Evolutionary conservation across 352 stramenopile genomes (phyloP).

Genomic region (Phytopythium litorale): DNA sequence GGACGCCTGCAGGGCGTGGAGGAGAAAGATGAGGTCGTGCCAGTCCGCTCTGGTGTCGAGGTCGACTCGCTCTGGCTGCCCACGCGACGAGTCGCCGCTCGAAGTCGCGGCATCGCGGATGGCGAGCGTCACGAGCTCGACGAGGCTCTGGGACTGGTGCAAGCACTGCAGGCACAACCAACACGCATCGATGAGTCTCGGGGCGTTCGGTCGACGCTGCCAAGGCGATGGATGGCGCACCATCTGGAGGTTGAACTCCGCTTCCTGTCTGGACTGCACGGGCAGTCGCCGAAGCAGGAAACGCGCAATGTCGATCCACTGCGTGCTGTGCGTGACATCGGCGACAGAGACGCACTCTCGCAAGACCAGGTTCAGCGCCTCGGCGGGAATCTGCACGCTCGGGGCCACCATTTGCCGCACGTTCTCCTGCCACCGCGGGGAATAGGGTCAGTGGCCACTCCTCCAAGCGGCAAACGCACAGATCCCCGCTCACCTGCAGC

Average conservation of each 20-base stretch:
- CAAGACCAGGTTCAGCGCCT: constrained; percentile 59
- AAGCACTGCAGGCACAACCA: constrained; percentile 31
- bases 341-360: constrained; percentile 59
- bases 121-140: constrained; percentile 46
- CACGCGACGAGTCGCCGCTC: not conserved
- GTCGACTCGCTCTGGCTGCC: constrained; percentile 4
- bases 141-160: constrained; percentile 47
- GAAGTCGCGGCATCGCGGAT: constrained; percentile 11
- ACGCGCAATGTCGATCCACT: constrained; percentile 53
- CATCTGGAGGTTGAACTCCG: constrained; percentile 80
- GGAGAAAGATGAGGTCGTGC: constrained; percentile 59
- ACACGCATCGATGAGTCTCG: not conserved
- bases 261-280: constrained; percentile 52
- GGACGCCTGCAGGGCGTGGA: constrained; percentile 71
- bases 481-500: constrained; percentile 33
- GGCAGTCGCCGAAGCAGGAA: constrained; percentile 49
- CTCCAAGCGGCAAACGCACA: too few relatives aligned
- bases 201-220: not conserved
- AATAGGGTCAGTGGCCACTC: not conserved
- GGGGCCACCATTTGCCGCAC: constrained; percentile 42
- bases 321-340: constrained; percentile 28
- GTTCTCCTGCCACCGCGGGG: constrained; percentile 23
- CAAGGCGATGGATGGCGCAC: constrained; percentile 15
- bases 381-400: constrained; percentile 26
- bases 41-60: constrained; percentile 31